Percentiles rank a stretch among this genome's conserved stretches.
Evolutionary conservation across 768 basidiomycete species (phyloP).

Genomic region (Lyophyllum decastes): DNA sequence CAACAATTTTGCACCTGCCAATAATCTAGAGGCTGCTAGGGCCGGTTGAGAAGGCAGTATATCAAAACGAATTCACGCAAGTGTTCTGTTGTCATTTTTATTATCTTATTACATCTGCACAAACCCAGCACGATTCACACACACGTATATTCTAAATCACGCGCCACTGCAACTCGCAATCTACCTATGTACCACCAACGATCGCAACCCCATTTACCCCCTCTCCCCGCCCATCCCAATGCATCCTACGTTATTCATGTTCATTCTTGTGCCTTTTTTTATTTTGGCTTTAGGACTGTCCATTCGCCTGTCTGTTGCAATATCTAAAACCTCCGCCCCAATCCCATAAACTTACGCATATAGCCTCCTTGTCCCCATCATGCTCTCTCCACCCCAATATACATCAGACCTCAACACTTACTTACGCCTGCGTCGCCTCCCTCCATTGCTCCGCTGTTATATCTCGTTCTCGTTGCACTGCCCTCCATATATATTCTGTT

Average conservation of each 20-base stretch:
- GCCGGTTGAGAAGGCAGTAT: constrained; percentile 35
- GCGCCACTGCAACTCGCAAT: constrained; percentile 23
- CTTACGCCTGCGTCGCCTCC: constrained; percentile 15
- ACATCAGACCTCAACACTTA: constrained; percentile 14
- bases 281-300: constrained; percentile 22
- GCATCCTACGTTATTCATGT: constrained; percentile 27
- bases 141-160: constrained; percentile 24
- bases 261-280: constrained; percentile 22
- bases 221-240: constrained; percentile 16
- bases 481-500: constrained; percentile 13
- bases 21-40: constrained; percentile 48
- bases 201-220: constrained; percentile 19
- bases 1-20: constrained; percentile 32
- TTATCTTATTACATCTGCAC: constrained; percentile 24
- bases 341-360: constrained; percentile 19
- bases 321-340: constrained; percentile 19
- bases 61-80: constrained; percentile 22
- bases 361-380: constrained; percentile 10
- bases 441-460: constrained; percentile 15
- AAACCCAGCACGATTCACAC: constrained; percentile 24
- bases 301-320: constrained; percentile 18
- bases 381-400: constrained; percentile 11
- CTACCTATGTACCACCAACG: constrained; percentile 33
- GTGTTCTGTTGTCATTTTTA: constrained; percentile 14
- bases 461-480: constrained; percentile 17